These are phyloP conservation scores for Musa schizocarpa DNA, from an alignment of 176 grass and related monocot genomes.

Conservation along the genomic window DNA sequence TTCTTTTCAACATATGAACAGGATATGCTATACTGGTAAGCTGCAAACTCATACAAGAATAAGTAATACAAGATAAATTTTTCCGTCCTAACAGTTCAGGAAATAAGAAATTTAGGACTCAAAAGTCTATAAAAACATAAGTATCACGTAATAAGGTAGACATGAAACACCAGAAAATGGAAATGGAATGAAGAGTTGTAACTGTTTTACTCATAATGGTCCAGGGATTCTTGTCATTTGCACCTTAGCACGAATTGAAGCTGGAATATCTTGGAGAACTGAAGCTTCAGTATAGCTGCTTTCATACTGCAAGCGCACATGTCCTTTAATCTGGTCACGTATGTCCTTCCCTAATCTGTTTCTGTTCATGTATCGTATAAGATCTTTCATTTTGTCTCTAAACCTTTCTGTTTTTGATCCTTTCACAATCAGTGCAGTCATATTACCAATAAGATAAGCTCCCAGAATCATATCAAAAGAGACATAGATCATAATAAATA, in stretches of 20 bases:
- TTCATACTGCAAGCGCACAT: slow-evolving; percentile 85
- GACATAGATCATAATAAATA: slow-evolving; percentile 98
- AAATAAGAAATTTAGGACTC: no score
- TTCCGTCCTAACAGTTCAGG: no score
- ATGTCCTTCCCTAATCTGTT: slow-evolving; percentile 79
- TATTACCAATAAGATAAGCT: slow-evolving; percentile 95
- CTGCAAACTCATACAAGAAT: no score
- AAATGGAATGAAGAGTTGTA: background rate
- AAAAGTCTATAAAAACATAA: background rate
- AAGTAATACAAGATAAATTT: no score
- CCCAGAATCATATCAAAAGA: slow-evolving; percentile 99
- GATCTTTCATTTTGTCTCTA: slow-evolving; percentile 98
- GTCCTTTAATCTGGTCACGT: slow-evolving; percentile 83
- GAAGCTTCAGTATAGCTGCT: slow-evolving; percentile 90
- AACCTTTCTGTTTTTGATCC: slow-evolving; percentile 89
- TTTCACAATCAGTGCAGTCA: slow-evolving; percentile 99
- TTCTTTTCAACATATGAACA: no score
- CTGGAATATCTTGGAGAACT: slow-evolving; percentile 76
- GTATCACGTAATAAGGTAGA: background rate
- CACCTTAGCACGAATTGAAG: slow-evolving; percentile 93
- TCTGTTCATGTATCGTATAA: slow-evolving; percentile 93
- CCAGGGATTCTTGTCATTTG: slow-evolving; percentile 2
- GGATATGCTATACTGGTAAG: no score
- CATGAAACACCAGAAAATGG: background rate
- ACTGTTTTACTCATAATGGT: background rate